Evolutionary conservation across 2,329 filamentous ascomycete species (phyloP).

Genomic region (Stromatinia cepivora): DNA sequence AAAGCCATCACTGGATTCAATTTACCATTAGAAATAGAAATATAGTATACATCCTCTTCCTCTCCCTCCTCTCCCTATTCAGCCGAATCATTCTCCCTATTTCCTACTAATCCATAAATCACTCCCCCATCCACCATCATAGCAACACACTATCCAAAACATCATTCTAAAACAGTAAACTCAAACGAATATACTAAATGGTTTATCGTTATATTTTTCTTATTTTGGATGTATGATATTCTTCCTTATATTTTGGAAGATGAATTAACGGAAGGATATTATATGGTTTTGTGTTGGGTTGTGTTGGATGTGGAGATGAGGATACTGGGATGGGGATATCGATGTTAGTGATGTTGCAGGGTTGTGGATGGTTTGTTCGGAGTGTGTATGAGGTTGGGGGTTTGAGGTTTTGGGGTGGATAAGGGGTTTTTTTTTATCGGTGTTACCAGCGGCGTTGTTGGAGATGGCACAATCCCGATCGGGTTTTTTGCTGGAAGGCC

Average conservation of each 20-base stretch:
- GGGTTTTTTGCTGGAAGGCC: background rate
- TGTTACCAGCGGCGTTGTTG: background rate
- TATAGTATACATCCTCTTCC: no score
- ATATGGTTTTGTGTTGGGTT: background rate
- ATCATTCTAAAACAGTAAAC: background rate
- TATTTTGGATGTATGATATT: background rate
- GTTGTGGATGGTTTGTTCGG: background rate
- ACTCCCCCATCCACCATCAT: no score
- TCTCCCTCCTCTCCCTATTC: no score
- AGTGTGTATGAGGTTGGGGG: no score
- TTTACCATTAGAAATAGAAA: no score
- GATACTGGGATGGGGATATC: background rate
- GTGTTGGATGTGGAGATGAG: background rate
- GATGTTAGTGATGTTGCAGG: background rate
- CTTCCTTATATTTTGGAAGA: no score
- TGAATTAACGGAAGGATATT: no score
- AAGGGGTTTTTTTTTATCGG: background rate
- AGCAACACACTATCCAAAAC: background rate
- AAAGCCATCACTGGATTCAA: background rate
- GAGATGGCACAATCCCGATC: accelerated
- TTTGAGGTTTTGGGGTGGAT: background rate
- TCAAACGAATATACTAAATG: background rate
- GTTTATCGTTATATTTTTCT: background rate
- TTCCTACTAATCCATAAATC: background rate
- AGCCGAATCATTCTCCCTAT: no score